A percentile compares a stretch with the other conserved stretches of the same genome.
These are phyloP conservation scores for Termitomyces eurrhizus DNA, from an alignment of 768 basidiomycete genomes.

Conservation along the genomic window DNA sequence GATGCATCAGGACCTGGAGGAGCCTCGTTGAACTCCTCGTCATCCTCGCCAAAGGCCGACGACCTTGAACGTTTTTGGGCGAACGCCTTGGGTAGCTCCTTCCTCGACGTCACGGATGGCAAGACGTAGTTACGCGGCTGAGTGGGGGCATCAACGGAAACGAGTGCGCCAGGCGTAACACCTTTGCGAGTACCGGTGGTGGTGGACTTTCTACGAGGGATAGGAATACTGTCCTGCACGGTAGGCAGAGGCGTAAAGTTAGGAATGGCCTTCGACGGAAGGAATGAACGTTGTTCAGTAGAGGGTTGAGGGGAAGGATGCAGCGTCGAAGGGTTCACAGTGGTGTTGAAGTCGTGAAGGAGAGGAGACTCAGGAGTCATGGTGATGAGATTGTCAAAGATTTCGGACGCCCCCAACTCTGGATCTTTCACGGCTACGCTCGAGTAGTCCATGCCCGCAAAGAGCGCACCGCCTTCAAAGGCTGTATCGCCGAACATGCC, in stretches of 20 bases:
- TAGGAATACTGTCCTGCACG: not conserved
- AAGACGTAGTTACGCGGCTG: constrained; percentile 64
- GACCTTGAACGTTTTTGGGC: constrained; percentile 58
- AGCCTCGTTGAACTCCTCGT: constrained; percentile 35
- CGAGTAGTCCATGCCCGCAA: constrained; percentile 6
- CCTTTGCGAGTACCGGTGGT: constrained; percentile 75
- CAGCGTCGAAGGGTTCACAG: constrained; percentile 27
- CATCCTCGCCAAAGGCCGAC: constrained; percentile 43
- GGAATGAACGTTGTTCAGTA: constrained; percentile 9
- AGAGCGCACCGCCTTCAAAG: constrained; percentile 1
- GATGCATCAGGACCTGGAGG: constrained; percentile 34
- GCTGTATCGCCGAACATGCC: constrained; percentile 6
- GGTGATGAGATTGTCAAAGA: constrained; percentile 30
- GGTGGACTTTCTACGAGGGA: constrained; percentile 21
- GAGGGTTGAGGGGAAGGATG: constrained; percentile 27
- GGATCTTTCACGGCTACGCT: not conserved
- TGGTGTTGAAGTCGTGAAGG: constrained; percentile 30
- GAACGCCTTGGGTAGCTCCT: constrained; percentile 66
- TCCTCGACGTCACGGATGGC: constrained; percentile 68
- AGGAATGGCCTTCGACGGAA: constrained; percentile 7
- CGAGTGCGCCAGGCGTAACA: constrained; percentile 54
- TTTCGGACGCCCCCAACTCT: not conserved
- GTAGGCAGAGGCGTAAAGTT: not conserved
- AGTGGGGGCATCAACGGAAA: constrained; percentile 71
- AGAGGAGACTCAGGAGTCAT: constrained; percentile 52